Conservation (phyloP, 2,329 filamentous ascomycete genomes). For the Paecilomyces niveus region DNA sequence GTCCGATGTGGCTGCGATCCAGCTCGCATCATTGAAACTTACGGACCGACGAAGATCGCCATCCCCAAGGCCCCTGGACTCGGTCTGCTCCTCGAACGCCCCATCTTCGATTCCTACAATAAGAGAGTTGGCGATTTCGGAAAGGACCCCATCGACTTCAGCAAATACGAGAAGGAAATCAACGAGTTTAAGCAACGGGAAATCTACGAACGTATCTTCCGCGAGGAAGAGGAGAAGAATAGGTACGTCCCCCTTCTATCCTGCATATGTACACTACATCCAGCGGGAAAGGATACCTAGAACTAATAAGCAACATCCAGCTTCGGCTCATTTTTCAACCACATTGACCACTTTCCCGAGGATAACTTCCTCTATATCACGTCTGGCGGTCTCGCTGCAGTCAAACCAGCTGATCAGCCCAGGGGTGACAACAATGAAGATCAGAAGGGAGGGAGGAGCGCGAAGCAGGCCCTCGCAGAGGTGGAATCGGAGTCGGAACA, state of each 20-base stretch:
- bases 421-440: slow-evolving; percentile 1
- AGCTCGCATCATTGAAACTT: slow-evolving; percentile 65
- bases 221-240: slow-evolving; percentile 79
- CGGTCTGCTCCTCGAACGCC: slow-evolving; percentile 79
- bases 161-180: slow-evolving; percentile 68
- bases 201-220: slow-evolving; percentile 88
- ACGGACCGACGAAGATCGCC: slow-evolving; percentile 64
- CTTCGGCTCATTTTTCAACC: slow-evolving; percentile 71
- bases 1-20: slow-evolving; percentile 76
- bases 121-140: slow-evolving; percentile 58
- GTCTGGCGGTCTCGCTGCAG: slow-evolving; percentile 58
- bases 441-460: slow-evolving; percentile 13
- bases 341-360: slow-evolving; percentile 66
- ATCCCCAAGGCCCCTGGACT: slow-evolving; percentile 92
- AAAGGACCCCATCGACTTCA: slow-evolving; percentile 68
- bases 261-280: not conserved
- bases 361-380: slow-evolving; percentile 70
- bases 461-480: slow-evolving; percentile 24
- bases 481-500: slow-evolving; percentile 16
- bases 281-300: not conserved
- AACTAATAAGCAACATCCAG: slow-evolving; percentile 31
- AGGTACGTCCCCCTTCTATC: slow-evolving; percentile 53
- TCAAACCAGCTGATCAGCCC: slow-evolving; percentile 30
- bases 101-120: slow-evolving; percentile 89
- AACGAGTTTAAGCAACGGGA: slow-evolving; percentile 83